Evolutionary conservation across 371 early-diverging fungal genomes (phyloP).

Genomic region (Lichtheimia hyalospora): DNA sequence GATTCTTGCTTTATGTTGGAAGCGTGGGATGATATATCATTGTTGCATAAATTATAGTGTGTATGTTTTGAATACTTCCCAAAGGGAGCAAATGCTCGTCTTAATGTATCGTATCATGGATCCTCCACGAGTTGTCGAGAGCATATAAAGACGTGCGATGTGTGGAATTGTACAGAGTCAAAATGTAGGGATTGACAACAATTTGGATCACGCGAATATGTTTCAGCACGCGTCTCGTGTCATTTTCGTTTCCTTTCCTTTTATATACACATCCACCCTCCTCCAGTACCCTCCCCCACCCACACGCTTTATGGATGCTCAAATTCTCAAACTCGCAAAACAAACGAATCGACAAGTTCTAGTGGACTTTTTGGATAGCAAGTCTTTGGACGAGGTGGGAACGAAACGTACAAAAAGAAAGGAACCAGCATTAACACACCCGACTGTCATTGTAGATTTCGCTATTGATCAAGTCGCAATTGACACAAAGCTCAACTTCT

Average conservation of each 20-base stretch:
- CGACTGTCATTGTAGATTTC: constrained; percentile 15
- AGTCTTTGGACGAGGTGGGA: constrained; percentile 5
- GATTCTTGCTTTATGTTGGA: no score
- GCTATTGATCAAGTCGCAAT: constrained; percentile 8
- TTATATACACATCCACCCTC: neutral
- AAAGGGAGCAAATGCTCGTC: no score
- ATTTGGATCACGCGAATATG: no score
- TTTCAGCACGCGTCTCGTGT: neutral
- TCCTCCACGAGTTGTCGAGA: no score
- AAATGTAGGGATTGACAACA: no score
- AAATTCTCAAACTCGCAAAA: constrained; percentile 10
- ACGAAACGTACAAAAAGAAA: neutral
- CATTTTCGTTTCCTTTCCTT: neutral
- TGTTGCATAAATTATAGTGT: no score
- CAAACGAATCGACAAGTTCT: constrained; percentile 3
- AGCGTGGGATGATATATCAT: no score
- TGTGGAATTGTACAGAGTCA: no score
- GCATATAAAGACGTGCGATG: no score
- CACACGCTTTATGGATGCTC: neutral
- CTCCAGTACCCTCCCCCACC: neutral
- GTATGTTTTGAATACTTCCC: no score
- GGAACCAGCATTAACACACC: no score
- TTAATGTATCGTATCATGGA: no score
- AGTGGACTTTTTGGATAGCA: neutral
- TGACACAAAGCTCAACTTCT: constrained; percentile 10